Evolutionary conservation across 257 asterid genomes (phyloP).

Genomic region (Nicotiana noctiflora): DNA sequence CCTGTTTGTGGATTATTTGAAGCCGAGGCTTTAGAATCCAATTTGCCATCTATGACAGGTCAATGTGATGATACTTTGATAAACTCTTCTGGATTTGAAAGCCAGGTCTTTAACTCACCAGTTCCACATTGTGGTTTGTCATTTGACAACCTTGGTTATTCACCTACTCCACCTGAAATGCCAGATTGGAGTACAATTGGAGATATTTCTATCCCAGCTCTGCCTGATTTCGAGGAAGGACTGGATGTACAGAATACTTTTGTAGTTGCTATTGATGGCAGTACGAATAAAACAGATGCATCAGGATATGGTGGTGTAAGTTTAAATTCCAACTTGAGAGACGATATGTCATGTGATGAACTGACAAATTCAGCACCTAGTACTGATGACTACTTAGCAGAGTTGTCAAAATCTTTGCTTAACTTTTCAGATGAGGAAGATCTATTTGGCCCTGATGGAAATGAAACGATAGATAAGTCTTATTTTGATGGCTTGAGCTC

Average conservation of each 20-base stretch:
- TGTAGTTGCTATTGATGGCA: conserved; percentile 18
- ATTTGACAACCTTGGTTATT: conserved; percentile 31
- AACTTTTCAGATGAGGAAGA: conserved; percentile 42
- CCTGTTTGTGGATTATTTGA: conserved; percentile 24
- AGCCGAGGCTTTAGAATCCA: conserved; percentile 23
- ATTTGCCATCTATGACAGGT: conserved; percentile 6
- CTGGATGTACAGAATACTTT: conserved; percentile 15
- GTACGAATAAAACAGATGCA: conserved; percentile 13
- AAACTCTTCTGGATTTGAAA: conserved; percentile 28
- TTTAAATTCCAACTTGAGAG: conserved; percentile 19
- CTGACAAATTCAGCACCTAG: conserved; percentile 25
- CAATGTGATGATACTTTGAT: conserved; percentile 17
- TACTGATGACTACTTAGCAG: conserved; percentile 39
- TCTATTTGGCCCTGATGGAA: conserved; percentile 32
- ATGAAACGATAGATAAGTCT: conserved; percentile 34
- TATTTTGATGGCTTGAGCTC: conserved; percentile 45
- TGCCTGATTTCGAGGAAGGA: conserved; percentile 30
- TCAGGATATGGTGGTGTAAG: conserved; percentile 12
- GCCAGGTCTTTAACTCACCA: conserved; percentile 10
- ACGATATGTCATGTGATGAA: conserved; percentile 12
- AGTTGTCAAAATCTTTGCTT: conserved; percentile 29
- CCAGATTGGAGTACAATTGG: conserved; percentile 32
- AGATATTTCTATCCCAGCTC: conserved; percentile 17
- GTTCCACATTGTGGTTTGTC: conserved; percentile 21
- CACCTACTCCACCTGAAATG: conserved; percentile 32